Conservation (phyloP, 2,329 filamentous ascomycete species). For the Fusarium camptoceras region DNA sequence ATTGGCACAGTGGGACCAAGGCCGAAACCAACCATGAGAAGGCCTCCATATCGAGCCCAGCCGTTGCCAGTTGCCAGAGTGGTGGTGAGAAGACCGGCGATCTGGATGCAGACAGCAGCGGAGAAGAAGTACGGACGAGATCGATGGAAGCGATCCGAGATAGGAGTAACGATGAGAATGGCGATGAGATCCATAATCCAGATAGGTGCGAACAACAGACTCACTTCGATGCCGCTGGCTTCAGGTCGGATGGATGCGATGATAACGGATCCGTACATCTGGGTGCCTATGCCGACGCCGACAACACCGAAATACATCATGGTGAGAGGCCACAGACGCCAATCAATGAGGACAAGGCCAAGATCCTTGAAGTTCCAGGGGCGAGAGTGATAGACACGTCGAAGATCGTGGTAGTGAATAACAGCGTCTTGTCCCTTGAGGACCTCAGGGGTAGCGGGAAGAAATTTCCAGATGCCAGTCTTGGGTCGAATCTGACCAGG, state of each 20-base stretch:
- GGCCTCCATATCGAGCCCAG: slow-evolving; percentile 88
- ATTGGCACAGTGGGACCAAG: slow-evolving; percentile 91
- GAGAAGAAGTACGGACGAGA: slow-evolving; percentile 86
- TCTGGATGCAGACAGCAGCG: slow-evolving; percentile 79
- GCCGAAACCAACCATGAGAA: slow-evolving; percentile 91
- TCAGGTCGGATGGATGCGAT: slow-evolving; percentile 81
- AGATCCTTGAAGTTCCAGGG: slow-evolving; percentile 81
- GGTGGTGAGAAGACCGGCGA: slow-evolving; percentile 80
- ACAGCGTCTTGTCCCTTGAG: slow-evolving; percentile 80
- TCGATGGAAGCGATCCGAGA: slow-evolving; percentile 87
- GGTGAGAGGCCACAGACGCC: slow-evolving; percentile 86
- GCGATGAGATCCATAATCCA: slow-evolving; percentile 94
- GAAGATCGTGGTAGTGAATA: slow-evolving; percentile 86
- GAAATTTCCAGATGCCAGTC: slow-evolving; percentile 68
- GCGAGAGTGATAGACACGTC: slow-evolving; percentile 80
- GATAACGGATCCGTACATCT: slow-evolving; percentile 89
- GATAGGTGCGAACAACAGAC: slow-evolving; percentile 87
- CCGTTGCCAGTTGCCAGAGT: slow-evolving; percentile 78
- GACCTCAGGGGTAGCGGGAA: slow-evolving; percentile 77
- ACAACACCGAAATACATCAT: slow-evolving; percentile 97
- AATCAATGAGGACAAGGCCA: slow-evolving; percentile 78
- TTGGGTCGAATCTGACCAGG: slow-evolving; percentile 72
- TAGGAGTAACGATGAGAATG: slow-evolving; percentile 84
- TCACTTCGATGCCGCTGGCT: slow-evolving; percentile 80
- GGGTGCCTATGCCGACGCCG: slow-evolving; percentile 89